These are phyloP conservation scores for Poterioochromonas sp. DNA, from an alignment of 352 stramenopile species.

Conservation along the genomic window DNA sequence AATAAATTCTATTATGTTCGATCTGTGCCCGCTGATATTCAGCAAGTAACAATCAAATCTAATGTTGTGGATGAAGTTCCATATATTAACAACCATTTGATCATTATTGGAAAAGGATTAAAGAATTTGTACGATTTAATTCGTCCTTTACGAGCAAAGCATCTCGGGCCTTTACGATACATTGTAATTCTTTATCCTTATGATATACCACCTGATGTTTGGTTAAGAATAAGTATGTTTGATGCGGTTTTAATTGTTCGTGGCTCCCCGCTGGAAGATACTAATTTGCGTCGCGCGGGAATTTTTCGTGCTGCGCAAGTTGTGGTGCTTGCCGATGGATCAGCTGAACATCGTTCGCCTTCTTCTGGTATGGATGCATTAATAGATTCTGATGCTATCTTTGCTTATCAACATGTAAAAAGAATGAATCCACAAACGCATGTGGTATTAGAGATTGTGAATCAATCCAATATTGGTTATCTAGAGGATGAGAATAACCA, in stretches of 20 bases:
- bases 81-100: constrained; percentile 23
- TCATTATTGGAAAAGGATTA: constrained; percentile 25
- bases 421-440: constrained; percentile 11
- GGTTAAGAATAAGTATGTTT: constrained; percentile 15
- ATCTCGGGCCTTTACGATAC: not conserved
- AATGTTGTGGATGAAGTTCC: constrained; percentile 16
- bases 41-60: not conserved
- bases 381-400: constrained; percentile 28
- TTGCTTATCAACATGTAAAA: constrained; percentile 10
- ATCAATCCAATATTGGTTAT: constrained; percentile 23
- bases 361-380: constrained; percentile 1
- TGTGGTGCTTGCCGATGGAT: constrained; percentile 24
- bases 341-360: not conserved
- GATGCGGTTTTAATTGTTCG: constrained; percentile 1
- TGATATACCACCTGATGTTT: not conserved
- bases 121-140: constrained; percentile 33
- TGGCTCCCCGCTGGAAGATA: constrained; percentile 21
- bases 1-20: not conserved
- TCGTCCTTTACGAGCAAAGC: constrained; percentile 13
- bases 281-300: constrained; percentile 17
- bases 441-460: constrained; percentile 23
- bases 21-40: not conserved
- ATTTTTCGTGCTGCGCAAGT: constrained; percentile 28
- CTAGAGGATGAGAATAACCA: not conserved
- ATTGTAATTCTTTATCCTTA: constrained; percentile 28